Base-by-base conservation (phyloP, 1,284 basidiomycete genomes). In the Ustilago tritici region DNA sequence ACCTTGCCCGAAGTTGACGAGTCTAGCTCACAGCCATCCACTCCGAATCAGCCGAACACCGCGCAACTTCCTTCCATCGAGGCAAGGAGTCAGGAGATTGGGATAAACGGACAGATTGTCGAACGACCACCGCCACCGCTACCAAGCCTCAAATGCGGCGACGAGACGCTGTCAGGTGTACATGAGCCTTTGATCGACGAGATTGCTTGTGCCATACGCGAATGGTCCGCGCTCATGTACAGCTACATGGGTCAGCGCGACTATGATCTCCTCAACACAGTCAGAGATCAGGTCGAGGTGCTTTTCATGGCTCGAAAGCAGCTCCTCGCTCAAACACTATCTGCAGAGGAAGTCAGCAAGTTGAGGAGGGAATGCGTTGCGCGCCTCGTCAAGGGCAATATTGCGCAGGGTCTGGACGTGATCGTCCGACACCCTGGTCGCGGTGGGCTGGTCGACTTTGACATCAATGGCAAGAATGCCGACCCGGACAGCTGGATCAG, bases 151-250 rank as follows among this genome's bases (percentile, higher is more conserved):
- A 95, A 95, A 72, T 79, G 78, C 50, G 78, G 80, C 43, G 82
- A 84, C 52, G 82, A 80, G 53, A 84, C 82, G 5, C 19, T 56
- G 8, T 74, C 76, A 28, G 82, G 82, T n/a, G 62, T 56, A 6
- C 46, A 58, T 35, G 95, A 97, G 84, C 96, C 95, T 1, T 92
- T 98, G 82, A 91, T 98, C 60, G 96, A 99, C 87, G 96, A 99
- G 88, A 97, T 99, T 79, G 93, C 96, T 0, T 96, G 95, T 23
- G 95, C 96, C 0, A 88, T 98, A 49, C 91, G 95, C 41, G 96
- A 98, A 89, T 98, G 95, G 95, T 93, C 95, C 83, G 90, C 91
- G 34, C 89, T 96, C 61, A 92, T 98, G 89, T 95, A 95, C 83
- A 91, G 92, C 63, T 95, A 98, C 86, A 92, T 99, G 32, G 91